Evolutionary conservation across 768 basidiomycete species (phyloP).

Genomic region (Multifurca ochricompacta): DNA sequence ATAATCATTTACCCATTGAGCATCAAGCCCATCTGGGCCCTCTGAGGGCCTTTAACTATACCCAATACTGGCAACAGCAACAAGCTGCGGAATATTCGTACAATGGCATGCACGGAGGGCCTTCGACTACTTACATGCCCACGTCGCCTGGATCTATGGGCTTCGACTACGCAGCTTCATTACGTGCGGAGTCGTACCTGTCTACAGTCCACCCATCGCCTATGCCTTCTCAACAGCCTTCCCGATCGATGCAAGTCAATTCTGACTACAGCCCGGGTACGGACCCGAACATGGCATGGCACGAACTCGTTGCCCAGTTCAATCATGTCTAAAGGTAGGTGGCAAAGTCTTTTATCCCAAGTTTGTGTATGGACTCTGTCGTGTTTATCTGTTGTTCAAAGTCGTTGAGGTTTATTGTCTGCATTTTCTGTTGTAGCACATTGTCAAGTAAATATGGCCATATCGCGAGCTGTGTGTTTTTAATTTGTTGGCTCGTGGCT

Average conservation of each 20-base stretch:
- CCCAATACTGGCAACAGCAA: slow-evolving; percentile 19
- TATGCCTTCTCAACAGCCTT: slow-evolving; percentile 4
- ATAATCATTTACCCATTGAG: slow-evolving; percentile 12
- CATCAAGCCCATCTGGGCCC: slow-evolving; percentile 10
- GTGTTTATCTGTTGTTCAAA: neutral
- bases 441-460: slow-evolving; percentile 2
- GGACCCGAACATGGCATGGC: slow-evolving; percentile 21
- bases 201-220: slow-evolving; percentile 1
- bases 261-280: slow-evolving; percentile 16
- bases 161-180: slow-evolving; percentile 21
- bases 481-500: neutral
- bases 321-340: slow-evolving; percentile 18
- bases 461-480: slow-evolving; percentile 1
- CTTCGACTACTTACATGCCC: slow-evolving; percentile 6
- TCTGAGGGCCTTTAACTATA: slow-evolving; percentile 16
- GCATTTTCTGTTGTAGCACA: slow-evolving; percentile 17
- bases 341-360: neutral
- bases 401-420: slow-evolving; percentile 4
- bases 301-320: slow-evolving; percentile 21
- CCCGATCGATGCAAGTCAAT: slow-evolving; percentile 11
- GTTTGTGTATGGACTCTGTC: neutral
- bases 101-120: slow-evolving; percentile 7
- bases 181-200: slow-evolving; percentile 18
- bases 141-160: slow-evolving; percentile 16
- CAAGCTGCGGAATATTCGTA: slow-evolving; percentile 14